Conservation (phyloP, 345 rosid species). For the Viola odorata region DNA sequence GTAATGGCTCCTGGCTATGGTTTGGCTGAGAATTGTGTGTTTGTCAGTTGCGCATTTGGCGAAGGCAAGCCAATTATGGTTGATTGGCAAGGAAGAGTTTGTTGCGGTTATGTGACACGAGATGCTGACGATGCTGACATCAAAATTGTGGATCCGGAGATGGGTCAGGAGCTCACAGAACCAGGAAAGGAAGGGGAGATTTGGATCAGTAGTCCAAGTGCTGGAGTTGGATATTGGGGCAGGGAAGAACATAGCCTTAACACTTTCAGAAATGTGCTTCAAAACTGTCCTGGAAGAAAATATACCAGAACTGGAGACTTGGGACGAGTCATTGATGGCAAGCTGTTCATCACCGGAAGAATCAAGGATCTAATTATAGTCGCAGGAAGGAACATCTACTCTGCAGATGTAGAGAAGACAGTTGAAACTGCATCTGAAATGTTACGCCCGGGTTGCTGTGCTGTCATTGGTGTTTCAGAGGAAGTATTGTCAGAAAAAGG, state of each 20-base stretch:
- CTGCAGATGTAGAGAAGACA: constrained; percentile 65
- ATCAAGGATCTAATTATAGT: constrained; percentile 70
- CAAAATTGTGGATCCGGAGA: constrained; percentile 45
- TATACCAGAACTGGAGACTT: constrained; percentile 60
- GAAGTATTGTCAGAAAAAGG: constrained; percentile 56
- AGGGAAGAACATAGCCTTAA: constrained; percentile 45
- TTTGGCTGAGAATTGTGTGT: constrained; percentile 68
- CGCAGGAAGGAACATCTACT: constrained; percentile 65
- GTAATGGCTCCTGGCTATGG: constrained; percentile 79
- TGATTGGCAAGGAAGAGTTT: constrained; percentile 66
- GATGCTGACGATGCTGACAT: constrained; percentile 46
- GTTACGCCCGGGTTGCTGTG: constrained; percentile 65
- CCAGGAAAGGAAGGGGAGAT: constrained; percentile 60
- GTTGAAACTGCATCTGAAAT: constrained; percentile 52
- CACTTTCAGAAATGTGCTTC: constrained; percentile 46
- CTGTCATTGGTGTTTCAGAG: constrained; percentile 63
- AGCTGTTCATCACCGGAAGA: constrained; percentile 61
- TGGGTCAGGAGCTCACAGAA: constrained; percentile 33
- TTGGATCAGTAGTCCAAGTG: constrained; percentile 64
- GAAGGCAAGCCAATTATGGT: constrained; percentile 47
- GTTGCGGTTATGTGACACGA: constrained; percentile 47
- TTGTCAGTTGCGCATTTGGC: constrained; percentile 64
- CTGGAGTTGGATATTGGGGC: constrained; percentile 69
- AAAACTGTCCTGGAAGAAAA: constrained; percentile 30
- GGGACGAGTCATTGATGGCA: constrained; percentile 53